phyloP scores from a whole-genome alignment of 805 yeast species.

The Pichia occidentalis region DNA sequence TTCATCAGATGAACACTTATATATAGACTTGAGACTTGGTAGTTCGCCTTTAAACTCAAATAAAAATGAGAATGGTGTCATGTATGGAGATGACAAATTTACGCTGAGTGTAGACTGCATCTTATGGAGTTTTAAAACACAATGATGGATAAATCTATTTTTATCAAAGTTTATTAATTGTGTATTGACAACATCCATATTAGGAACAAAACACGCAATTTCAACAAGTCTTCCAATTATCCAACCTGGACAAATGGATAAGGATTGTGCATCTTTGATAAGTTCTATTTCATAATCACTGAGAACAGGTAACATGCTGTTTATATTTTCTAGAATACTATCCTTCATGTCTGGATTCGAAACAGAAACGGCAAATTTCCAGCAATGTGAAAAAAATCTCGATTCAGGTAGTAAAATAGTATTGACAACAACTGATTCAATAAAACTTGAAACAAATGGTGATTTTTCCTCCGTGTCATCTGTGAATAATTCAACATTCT shows the following conservation, averaged over 20 bases:
- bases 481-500: conserved; percentile 40
- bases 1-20: conserved; percentile 31
- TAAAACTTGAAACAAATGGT: conserved; percentile 69
- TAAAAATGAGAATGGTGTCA: conserved; percentile 47
- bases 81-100: conserved; percentile 14
- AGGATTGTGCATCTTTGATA: conserved; percentile 27
- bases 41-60: conserved; percentile 42
- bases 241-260: conserved; percentile 92
- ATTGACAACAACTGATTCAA: conserved; percentile 71
- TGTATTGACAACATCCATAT: conserved; percentile 60
- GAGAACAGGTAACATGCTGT: conserved; percentile 13
- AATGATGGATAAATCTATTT: conserved; percentile 59
- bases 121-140: conserved; percentile 48
- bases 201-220: conserved; percentile 70
- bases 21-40: conserved; percentile 28
- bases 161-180: conserved; percentile 80
- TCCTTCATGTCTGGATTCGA: conserved; percentile 5
- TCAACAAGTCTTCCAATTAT: conserved; percentile 72
- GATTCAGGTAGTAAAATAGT: conserved; percentile 79
- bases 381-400: conserved; percentile 56
- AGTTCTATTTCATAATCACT: conserved; percentile 6
- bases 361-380: conserved; percentile 53
- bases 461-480: conserved; percentile 18
- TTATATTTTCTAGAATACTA: conserved; percentile 21
- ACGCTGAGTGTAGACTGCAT: conserved; percentile 33